Conservation (phyloP, 805 yeast genomes). For the Pichia kluyveri region DNA sequence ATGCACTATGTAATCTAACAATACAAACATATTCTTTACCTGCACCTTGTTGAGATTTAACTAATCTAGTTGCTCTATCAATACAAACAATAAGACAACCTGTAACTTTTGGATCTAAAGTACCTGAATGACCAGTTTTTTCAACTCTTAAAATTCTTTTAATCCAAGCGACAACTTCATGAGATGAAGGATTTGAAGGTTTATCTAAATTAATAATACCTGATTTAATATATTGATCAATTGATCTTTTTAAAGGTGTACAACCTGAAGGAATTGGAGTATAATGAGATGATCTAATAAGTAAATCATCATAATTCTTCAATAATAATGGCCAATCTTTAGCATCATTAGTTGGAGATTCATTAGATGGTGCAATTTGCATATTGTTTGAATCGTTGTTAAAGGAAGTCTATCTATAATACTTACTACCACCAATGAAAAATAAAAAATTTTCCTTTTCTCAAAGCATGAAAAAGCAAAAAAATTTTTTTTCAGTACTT, state of each 20-base stretch:
- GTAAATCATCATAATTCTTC: slow-evolving; percentile 86
- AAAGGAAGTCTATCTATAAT: too few species aligned
- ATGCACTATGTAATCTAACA: slow-evolving; percentile 88
- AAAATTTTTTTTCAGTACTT: too few species aligned
- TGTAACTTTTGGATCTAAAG: slow-evolving; percentile 93
- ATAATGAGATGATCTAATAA: slow-evolving; percentile 94
- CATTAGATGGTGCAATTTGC: slow-evolving; percentile 52
- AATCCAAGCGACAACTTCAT: slow-evolving; percentile 99
- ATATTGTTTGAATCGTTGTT: background rate
- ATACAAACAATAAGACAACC: slow-evolving; percentile 98
- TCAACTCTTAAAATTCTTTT: slow-evolving; percentile 92
- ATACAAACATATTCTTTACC: slow-evolving; percentile 99
- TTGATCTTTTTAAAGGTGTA: slow-evolving; percentile 89
- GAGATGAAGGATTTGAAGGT: slow-evolving; percentile 97
- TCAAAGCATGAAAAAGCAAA: background rate
- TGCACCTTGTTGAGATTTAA: slow-evolving; percentile 98
- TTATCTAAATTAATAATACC: slow-evolving; percentile 97
- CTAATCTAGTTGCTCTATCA: slow-evolving; percentile 96
- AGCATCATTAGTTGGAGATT: slow-evolving; percentile 73
- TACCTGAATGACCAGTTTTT: slow-evolving; percentile 98
- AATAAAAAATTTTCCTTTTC: too few species aligned
- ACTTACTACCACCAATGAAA: too few species aligned
- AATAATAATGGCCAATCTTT: slow-evolving; percentile 92
- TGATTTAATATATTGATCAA: slow-evolving; percentile 79
- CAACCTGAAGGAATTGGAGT: slow-evolving; percentile 96